Percentiles rank a stretch among this genome's conserved stretches.
phyloP scores from a whole-genome alignment of 202 grass and related monocot species.

The Zizania palustris region DNA sequence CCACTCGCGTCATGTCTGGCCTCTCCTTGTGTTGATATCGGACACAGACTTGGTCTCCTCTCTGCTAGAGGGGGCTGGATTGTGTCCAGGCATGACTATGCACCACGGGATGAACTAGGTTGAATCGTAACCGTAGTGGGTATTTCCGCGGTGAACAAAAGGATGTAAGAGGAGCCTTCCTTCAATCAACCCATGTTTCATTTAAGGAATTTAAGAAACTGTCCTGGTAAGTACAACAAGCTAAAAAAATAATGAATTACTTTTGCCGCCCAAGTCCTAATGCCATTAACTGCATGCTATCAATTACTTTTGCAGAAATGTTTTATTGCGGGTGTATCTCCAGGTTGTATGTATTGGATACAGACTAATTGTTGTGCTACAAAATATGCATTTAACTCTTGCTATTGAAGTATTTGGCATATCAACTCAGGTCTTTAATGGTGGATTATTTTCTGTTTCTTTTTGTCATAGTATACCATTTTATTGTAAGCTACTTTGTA shows the following conservation, averaged over 20 bases:
- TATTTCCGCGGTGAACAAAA: neutral
- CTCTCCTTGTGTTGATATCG: neutral
- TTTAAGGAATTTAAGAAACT: neutral
- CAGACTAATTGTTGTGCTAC: neutral
- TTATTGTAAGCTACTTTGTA: neutral
- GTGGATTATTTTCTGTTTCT: neutral
- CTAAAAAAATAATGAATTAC: neutral
- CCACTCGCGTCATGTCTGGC: neutral
- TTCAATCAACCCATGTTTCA: neutral
- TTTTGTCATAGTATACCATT: neutral
- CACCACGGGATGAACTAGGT: neutral
- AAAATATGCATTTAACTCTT: neutral
- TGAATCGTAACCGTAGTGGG: neutral
- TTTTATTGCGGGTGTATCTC: neutral
- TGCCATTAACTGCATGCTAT: neutral
- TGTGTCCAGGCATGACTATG: neutral
- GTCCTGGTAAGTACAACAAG: neutral
- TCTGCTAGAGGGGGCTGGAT: neutral
- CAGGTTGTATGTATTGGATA: neutral
- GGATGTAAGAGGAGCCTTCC: neutral
- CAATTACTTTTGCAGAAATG: conserved; percentile 1
- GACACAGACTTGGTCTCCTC: neutral
- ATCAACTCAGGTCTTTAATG: neutral
- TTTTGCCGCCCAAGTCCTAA: neutral
- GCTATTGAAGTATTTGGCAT: neutral